Conservation (phyloP, 306 rosid genomes). For the Malus domestica region DNA sequence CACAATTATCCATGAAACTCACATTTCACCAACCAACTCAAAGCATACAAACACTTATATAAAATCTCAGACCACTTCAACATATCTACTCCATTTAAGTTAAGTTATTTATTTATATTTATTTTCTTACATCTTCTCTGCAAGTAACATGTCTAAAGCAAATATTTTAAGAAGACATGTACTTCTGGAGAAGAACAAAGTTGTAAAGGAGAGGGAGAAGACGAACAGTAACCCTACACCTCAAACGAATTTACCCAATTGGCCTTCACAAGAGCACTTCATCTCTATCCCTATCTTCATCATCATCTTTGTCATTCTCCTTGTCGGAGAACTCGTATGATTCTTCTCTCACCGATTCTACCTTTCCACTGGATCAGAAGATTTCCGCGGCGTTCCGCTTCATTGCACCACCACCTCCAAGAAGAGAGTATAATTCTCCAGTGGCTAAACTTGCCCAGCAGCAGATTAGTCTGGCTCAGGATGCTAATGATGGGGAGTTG, state of each 20-base stretch:
- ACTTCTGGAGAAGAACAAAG: slow-evolving; percentile 41
- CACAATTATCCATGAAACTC: slow-evolving; percentile 62
- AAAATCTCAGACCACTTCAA: slow-evolving; percentile 14
- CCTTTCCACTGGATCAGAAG: slow-evolving; percentile 59
- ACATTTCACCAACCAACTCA: slow-evolving; percentile 66
- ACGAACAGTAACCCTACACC: slow-evolving; percentile 29
- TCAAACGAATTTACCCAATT: slow-evolving; percentile 88
- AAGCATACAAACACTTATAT: slow-evolving; percentile 21
- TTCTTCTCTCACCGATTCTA: slow-evolving; percentile 60
- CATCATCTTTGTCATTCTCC: slow-evolving; percentile 58
- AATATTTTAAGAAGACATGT: slow-evolving; percentile 45
- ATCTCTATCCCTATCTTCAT: slow-evolving; percentile 60
- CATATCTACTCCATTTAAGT: slow-evolving; percentile 3
- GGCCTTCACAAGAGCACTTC: slow-evolving; percentile 82
- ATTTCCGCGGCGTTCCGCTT: slow-evolving; percentile 68
- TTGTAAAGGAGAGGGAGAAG: slow-evolving; percentile 50
- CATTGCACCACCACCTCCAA: slow-evolving; percentile 44
- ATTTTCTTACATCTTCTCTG: neutral
- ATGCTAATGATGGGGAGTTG: slow-evolving; percentile 43
- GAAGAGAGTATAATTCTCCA: slow-evolving; percentile 34
- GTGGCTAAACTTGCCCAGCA: slow-evolving; percentile 34
- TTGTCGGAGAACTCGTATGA: slow-evolving; percentile 87
- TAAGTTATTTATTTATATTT: neutral
- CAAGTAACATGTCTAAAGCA: slow-evolving; percentile 45
- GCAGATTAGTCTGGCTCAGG: slow-evolving; percentile 20